Conservation (phyloP, 805 yeast species). For the Nakazawaea holstii region DNA sequence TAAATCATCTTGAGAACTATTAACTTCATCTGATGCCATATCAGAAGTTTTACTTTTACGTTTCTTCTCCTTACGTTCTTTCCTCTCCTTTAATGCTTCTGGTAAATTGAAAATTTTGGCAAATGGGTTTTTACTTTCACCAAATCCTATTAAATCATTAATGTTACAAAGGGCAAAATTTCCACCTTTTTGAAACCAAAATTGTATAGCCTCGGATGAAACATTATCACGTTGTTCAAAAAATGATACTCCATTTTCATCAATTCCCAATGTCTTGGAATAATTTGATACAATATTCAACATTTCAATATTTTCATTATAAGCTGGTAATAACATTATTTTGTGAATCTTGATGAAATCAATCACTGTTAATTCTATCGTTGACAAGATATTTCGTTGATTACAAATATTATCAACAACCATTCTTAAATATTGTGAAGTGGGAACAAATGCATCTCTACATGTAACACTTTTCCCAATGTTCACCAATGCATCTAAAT, state of each 20-base stretch:
- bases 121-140: conserved; percentile 70
- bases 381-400: conserved; percentile 53
- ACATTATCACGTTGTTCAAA: conserved; percentile 42
- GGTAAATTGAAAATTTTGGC: conserved; percentile 70
- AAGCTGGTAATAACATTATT: conserved; percentile 57
- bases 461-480: conserved; percentile 76
- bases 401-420: conserved; percentile 75
- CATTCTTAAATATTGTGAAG: conserved; percentile 69
- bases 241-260: conserved; percentile 57
- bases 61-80: conserved; percentile 65
- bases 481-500: conserved; percentile 71
- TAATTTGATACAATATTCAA: conserved; percentile 58
- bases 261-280: conserved; percentile 63
- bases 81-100: conserved; percentile 65
- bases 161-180: conserved; percentile 74
- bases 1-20: conserved; percentile 15
- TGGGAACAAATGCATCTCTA: conserved; percentile 80
- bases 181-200: conserved; percentile 74
- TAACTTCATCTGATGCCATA: conserved; percentile 21
- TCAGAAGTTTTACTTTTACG: conserved; percentile 30
- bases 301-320: conserved; percentile 46
- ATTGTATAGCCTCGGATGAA: conserved; percentile 46
- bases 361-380: conserved; percentile 54
- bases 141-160: conserved; percentile 72
- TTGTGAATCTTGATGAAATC: conserved; percentile 65